Base-by-base conservation (phyloP, 306 rosid genomes). In the Ceratonia siliqua region DNA sequence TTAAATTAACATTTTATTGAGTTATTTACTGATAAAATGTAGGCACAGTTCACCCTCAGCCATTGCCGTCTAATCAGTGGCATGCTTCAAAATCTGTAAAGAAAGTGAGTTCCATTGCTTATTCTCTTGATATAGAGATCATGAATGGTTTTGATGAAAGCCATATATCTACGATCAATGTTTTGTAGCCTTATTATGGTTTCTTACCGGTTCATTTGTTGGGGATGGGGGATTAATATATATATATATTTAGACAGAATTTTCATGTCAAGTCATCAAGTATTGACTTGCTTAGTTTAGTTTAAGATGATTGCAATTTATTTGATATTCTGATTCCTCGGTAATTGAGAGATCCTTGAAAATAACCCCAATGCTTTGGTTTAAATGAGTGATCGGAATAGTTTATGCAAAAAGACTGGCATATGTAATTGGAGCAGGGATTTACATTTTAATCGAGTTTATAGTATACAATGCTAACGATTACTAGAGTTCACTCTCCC, bases 11-110 rank as follows among this genome's bases (percentile, higher is more conserved):
- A 45, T 65, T 20, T 70, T 13, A 72, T 64, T 76, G 22, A 62
- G 32, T 57, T 39, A 21, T 71, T 78, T 64, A 50, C 46, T 41
- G 66, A 62, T 63, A 13, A 49, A 54, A 73, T 83, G 56, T 12
- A 88, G 96, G 77, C 58, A 72, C 36, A 9, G 20, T 75, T 50
- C 87, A 81, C 53, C 74, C 85, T 67, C 94, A 82, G 35, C 81
- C 82, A 9, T 20, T 86, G 71, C 68, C 75, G 64, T 4, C 87
- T 33, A 67, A 82, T 22, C 79, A 70, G 20, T 70, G 94, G 85
- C 83, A 81, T 68, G 50, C 85, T 74, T 88, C 97, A 67, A 89
- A 91, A 80, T 85, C 97, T 52, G 74, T 70, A 22, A 90, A 88
- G 83, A 91, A 84, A 75, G 98, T 94, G 65, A 78, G 78, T 38